Conservation (phyloP, 1,284 basidiomycete genomes). For the Spongispora temasekensis region DNA sequence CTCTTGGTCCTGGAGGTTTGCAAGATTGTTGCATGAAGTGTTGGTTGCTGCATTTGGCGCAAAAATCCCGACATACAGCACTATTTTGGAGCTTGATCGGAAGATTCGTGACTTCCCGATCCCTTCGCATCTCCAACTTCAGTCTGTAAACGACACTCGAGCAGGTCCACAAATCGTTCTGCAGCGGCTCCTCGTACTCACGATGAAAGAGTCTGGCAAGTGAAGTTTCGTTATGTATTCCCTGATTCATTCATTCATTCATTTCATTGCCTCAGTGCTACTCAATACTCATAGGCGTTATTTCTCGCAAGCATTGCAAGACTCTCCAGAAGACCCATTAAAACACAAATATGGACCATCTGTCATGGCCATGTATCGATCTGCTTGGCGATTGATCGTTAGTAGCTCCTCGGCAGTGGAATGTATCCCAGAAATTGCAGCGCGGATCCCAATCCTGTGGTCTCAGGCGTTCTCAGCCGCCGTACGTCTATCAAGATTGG, state of each 20-base stretch:
- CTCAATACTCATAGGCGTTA: slow-evolving; percentile 69
- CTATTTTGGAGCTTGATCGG: slow-evolving; percentile 50
- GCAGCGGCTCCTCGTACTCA: slow-evolving; percentile 51
- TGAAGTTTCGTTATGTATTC: too few species aligned
- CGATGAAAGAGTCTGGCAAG: slow-evolving; percentile 60
- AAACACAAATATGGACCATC: slow-evolving; percentile 66
- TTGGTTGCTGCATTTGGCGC: slow-evolving; percentile 56
- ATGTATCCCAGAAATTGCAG: slow-evolving; percentile 41
- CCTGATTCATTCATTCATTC: slow-evolving; percentile 1
- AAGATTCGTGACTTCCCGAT: slow-evolving; percentile 56
- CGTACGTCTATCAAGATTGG: slow-evolving; percentile 42
- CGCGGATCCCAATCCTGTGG: slow-evolving; percentile 56
- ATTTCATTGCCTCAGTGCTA: slow-evolving; percentile 44
- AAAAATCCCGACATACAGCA: slow-evolving; percentile 49
- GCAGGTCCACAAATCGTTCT: slow-evolving; percentile 33
- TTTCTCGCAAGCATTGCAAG: slow-evolving; percentile 64
- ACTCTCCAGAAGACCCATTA: slow-evolving; percentile 55
- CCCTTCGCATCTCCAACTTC: slow-evolving; percentile 47
- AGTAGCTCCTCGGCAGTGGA: slow-evolving; percentile 46
- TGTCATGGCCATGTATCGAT: slow-evolving; percentile 68
- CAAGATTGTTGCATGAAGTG: slow-evolving; percentile 51
- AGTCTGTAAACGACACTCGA: slow-evolving; percentile 26
- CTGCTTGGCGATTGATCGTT: slow-evolving; percentile 63
- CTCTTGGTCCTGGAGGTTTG: slow-evolving; percentile 57
- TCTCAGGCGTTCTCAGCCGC: slow-evolving; percentile 61